phyloP scores from a whole-genome alignment of 2,329 filamentous ascomycete genomes.

The Fusarium mexicanum region DNA sequence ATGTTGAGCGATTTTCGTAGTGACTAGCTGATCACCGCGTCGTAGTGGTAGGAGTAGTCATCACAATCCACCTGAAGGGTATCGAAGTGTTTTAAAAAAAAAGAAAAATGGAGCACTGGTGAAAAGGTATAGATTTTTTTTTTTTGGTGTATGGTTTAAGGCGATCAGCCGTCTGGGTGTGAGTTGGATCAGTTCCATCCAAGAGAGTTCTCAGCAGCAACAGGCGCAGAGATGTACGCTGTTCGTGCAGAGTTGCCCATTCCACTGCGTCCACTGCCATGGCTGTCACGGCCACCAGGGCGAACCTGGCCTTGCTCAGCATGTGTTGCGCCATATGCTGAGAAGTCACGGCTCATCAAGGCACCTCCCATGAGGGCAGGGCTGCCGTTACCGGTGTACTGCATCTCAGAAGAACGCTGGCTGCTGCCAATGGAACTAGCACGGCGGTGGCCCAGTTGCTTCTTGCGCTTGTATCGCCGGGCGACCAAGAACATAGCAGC shows the following conservation, averaged over 20 bases:
- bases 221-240: conserved; percentile 83
- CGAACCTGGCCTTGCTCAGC: conserved; percentile 23
- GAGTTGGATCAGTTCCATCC: conserved; percentile 80
- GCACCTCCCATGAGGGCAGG: conserved; percentile 77
- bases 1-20: conserved; percentile 18
- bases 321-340: conserved; percentile 61
- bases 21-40: conserved; percentile 28
- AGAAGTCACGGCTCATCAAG: conserved; percentile 65
- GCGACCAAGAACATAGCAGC: conserved; percentile 95
- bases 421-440: conserved; percentile 74
- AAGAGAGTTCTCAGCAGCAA: conserved; percentile 93
- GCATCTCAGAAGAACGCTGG: conserved; percentile 61
- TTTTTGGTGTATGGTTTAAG: conserved; percentile 19
- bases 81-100: conserved; percentile 46
- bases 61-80: conserved; percentile 47
- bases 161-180: conserved; percentile 24
- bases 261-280: conserved; percentile 71
- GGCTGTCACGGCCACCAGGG: conserved; percentile 62
- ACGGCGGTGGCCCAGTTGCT: conserved; percentile 78
- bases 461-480: conserved; percentile 88
- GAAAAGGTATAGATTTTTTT: conserved; percentile 34
- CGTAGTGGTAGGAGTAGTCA: conserved; percentile 35
- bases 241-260: conserved; percentile 65
- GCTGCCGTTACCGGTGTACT: conserved; percentile 59
- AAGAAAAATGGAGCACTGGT: conserved; percentile 37